A percentile compares a stretch with the other conserved stretches of the same genome.
Evolutionary conservation across 345 rosid species (phyloP).

Genomic region (Bruguiera parviflora): DNA sequence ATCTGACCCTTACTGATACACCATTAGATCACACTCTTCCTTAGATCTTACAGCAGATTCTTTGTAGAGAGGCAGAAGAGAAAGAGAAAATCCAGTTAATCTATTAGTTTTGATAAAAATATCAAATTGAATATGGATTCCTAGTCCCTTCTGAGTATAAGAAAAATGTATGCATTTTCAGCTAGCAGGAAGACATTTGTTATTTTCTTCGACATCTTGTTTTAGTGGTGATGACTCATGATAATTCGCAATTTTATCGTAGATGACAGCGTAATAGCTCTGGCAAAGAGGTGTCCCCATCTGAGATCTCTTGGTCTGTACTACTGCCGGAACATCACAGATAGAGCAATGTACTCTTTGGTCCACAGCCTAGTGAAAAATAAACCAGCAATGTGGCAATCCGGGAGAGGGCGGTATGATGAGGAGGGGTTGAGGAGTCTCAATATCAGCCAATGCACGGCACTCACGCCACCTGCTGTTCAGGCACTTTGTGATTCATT

Average conservation of each 20-base stretch:
- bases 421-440: constrained; percentile 84
- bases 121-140: too few species aligned
- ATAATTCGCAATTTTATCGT: constrained; percentile 14
- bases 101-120: too few species aligned
- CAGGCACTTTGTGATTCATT: constrained; percentile 91
- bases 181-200: too few species aligned
- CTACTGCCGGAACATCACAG: constrained; percentile 89
- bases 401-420: constrained; percentile 44
- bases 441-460: constrained; percentile 98
- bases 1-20: too few species aligned
- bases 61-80: too few species aligned
- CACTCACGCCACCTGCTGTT: constrained; percentile 87
- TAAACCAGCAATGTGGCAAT: constrained; percentile 54
- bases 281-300: constrained; percentile 79
- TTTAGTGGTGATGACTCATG: background rate
- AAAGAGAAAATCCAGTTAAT: too few species aligned
- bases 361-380: constrained; percentile 68
- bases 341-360: constrained; percentile 78
- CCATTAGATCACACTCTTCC: too few species aligned
- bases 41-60: too few species aligned
- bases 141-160: too few species aligned
- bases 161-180: too few species aligned
- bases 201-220: too few species aligned
- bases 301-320: constrained; percentile 73
- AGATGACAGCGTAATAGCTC: constrained; percentile 88